Conservation (phyloP, 2,329 filamentous ascomycete species). For the Stachybotrys echinatus region DNA sequence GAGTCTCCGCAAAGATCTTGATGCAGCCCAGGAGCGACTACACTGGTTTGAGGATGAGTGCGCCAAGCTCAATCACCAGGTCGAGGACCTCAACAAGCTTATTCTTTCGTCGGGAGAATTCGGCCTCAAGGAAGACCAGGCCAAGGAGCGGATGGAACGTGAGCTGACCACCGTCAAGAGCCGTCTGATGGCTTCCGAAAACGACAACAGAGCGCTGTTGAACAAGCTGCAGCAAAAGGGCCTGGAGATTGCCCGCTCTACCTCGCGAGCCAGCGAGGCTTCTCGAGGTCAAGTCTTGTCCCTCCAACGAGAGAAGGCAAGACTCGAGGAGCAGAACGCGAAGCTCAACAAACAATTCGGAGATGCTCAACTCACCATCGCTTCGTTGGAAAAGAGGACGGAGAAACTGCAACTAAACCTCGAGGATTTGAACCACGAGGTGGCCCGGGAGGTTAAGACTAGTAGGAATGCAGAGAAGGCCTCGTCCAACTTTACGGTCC, state of each 20-base stretch:
- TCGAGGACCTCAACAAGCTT: slow-evolving; percentile 80
- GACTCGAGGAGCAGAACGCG: slow-evolving; percentile 75
- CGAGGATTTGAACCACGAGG: slow-evolving; percentile 89
- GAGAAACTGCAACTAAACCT: slow-evolving; percentile 85
- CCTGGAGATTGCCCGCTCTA: slow-evolving; percentile 87
- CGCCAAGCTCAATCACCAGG: slow-evolving; percentile 67
- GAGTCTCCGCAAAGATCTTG: slow-evolving; percentile 72
- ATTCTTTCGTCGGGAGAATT: slow-evolving; percentile 88
- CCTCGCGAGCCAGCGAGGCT: slow-evolving; percentile 77
- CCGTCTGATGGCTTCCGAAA: slow-evolving; percentile 84
- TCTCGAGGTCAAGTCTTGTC: slow-evolving; percentile 71
- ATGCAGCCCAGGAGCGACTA: slow-evolving; percentile 70
- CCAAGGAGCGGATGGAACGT: slow-evolving; percentile 87
- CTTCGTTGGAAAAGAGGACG: slow-evolving; percentile 85
- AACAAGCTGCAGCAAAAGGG: slow-evolving; percentile 98
- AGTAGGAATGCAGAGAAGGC: slow-evolving; percentile 87
- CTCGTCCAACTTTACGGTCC: slow-evolving; percentile 71
- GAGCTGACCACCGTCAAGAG: slow-evolving; percentile 90
- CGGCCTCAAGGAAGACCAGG: slow-evolving; percentile 83
- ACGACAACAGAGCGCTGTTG: slow-evolving; percentile 89
- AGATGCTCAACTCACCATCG: slow-evolving; percentile 76
- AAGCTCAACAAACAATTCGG: slow-evolving; percentile 79
- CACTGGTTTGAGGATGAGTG: slow-evolving; percentile 78
- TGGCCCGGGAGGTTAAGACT: slow-evolving; percentile 82
- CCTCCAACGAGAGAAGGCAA: slow-evolving; percentile 77